Base-by-base conservation (phyloP, 352 stramenopile species). In the Globisporangium parvum region DNA sequence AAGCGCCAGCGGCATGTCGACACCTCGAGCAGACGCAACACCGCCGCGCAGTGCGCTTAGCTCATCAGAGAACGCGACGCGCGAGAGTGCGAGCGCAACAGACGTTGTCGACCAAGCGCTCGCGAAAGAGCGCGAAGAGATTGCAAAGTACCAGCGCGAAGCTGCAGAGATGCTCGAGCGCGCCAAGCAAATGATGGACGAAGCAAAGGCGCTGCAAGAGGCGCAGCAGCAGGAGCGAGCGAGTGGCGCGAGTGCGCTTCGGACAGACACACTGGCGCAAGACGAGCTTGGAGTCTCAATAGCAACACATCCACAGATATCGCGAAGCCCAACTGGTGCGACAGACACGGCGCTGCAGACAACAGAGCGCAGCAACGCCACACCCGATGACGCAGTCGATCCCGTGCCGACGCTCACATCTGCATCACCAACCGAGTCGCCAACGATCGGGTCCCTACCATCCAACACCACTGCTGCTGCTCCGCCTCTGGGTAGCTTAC, bases 181-280 rank as follows among this genome's bases (percentile, higher is more conserved):
- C 26, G 84, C 79, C 2, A 77, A 87, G 40, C 53, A 60, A 1
- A 91, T 92, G 77, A 91, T 89, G 80, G 75, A 80, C n/a, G 81
- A 93, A 24, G 79, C 80, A 0, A 70, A 73, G 15, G 59, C 57
- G n/a, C 44, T 90, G 20, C 62, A 73, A n/a, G 57, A 62, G 24
- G 63, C 70, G 37, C 60, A 71, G 23, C 53, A 70, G 39, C 39
- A 50, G 6, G 45, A 61, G 2, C 47, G 54, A 35, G 12, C 31
- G 31, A 37, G 20, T 14, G 47, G n/a, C 24, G 51, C 17, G 17
- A 47, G 41, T 24, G 31, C 18, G 41, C 14, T 14, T 45, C 39
- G 10, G 39, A 14, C 10, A 45, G 18, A 21, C 18, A 20, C 39
- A 45, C 14, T 14, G 18, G 14, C 39, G 39, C 39, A 37, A 12